These are phyloP conservation scores for Fusarium aywerte DNA, from an alignment of 2,329 filamentous ascomycete genomes.

Conservation along the genomic window DNA sequence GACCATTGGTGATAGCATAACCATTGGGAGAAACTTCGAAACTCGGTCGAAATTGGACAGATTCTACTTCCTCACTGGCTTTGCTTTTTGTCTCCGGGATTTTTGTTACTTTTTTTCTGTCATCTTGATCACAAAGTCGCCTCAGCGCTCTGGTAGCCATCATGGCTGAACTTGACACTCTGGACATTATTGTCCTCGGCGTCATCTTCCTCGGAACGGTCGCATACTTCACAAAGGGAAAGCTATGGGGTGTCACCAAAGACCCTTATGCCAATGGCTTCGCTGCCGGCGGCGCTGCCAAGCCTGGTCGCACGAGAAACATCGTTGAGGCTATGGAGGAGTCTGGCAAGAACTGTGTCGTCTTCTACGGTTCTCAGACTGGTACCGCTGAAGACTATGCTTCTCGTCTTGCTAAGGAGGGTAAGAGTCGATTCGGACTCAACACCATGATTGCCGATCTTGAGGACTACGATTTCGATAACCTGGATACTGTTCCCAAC, in stretches of 20 bases:
- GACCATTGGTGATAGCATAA: slow-evolving; percentile 20
- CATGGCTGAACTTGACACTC: slow-evolving; percentile 96
- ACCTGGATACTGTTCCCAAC: slow-evolving; percentile 85
- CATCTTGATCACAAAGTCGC: slow-evolving; percentile 7
- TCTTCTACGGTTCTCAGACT: slow-evolving; percentile 99
- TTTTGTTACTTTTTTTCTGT: no score
- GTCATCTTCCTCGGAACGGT: slow-evolving; percentile 85
- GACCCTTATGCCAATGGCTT: slow-evolving; percentile 87
- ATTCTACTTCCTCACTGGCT: background rate
- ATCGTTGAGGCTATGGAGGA: slow-evolving; percentile 97
- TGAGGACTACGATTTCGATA: slow-evolving; percentile 97
- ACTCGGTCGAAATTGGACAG: slow-evolving; percentile 5
- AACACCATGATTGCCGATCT: slow-evolving; percentile 99
- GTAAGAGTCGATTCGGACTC: slow-evolving; percentile 92
- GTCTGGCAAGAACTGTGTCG: slow-evolving; percentile 93
- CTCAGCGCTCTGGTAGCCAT: slow-evolving; percentile 46
- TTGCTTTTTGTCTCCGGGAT: background rate
- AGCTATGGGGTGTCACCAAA: slow-evolving; percentile 87
- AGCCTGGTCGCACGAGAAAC: slow-evolving; percentile 87
- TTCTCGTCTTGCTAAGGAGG: slow-evolving; percentile 94
- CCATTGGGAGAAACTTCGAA: slow-evolving; percentile 19
- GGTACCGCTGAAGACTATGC: slow-evolving; percentile 99
- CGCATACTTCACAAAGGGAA: slow-evolving; percentile 98
- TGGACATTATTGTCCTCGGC: slow-evolving; percentile 92
- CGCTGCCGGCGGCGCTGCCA: slow-evolving; percentile 74